Base-by-base conservation (phyloP, 2,329 filamentous ascomycete species). In the Fusarium incarnatum region DNA sequence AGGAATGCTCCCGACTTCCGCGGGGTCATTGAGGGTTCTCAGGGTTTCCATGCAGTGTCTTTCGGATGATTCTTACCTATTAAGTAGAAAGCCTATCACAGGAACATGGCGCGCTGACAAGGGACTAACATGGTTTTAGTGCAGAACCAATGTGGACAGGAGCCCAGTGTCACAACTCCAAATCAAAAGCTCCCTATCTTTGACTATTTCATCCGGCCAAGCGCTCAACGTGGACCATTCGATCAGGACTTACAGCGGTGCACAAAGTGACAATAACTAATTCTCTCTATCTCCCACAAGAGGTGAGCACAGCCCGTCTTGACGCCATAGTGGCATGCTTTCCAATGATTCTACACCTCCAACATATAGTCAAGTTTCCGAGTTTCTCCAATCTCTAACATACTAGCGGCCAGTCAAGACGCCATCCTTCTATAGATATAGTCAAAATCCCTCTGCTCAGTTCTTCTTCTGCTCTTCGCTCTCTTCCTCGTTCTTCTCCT, bases 401-500 rank as follows among this genome's bases (percentile, higher is more conserved):
- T 23, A 37, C 58, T 48, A n/a, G 32, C 54, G 34, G 40, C 20
- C 42, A 47, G 41, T n/a, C 34, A 46, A 60, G 41, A 27, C 37
- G 49, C 64, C 37, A 20, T 30, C 32, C 53, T 37, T 67, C 57
- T 60, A 32, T 37, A 34, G 54, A 46, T 32, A 12, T 48, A 23
- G 13, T 34, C n/a, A 25, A 41, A 20, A 50, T 30, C 34, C 22
- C 34, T 41, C 32, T 53, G 12, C 58, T 50, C 55, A 60, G 18
- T 32, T 56, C 65, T 53, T 70, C 64, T 55, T 68, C 41, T 23
- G 46, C 6, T 49, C 64, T 8, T 40, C 44, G 3, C 45, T 59
- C 27, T 66, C 56, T 20, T 80, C 78, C 22, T 74, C 73, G 20
- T 75, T 77, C 52, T 80, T 73, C 44, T 81, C 80, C 56, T 79